phyloP scores from a whole-genome alignment of 2,329 filamentous ascomycete genomes.

The Leptographium procerum region DNA sequence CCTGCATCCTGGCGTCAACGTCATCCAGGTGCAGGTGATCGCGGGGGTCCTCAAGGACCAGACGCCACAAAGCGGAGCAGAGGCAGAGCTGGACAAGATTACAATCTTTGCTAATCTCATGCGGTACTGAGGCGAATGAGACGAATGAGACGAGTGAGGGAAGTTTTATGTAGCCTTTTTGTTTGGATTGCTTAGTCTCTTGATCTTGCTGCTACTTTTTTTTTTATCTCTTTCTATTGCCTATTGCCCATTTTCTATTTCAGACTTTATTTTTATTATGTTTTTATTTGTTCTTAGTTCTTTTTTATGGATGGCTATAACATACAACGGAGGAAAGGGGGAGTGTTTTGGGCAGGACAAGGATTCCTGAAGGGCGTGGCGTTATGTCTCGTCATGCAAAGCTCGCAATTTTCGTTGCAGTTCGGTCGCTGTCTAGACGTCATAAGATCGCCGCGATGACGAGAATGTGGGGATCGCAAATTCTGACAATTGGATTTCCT shows the following conservation, averaged over 20 bases:
- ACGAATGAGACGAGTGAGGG: too few species aligned
- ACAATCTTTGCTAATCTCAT: slow-evolving; percentile 64
- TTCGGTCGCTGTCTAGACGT: background rate
- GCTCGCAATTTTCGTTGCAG: background rate
- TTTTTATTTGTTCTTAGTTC: background rate
- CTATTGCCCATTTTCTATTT: background rate
- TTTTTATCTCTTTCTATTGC: background rate
- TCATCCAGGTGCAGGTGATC: slow-evolving; percentile 67
- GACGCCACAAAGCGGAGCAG: slow-evolving; percentile 44
- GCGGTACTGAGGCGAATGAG: slow-evolving; percentile 29
- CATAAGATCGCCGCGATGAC: background rate
- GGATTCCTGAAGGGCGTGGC: background rate
- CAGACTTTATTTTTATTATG: background rate
- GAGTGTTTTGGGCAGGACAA: background rate
- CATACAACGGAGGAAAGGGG: background rate
- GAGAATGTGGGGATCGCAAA: background rate
- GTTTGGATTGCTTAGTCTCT: background rate
- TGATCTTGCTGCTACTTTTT: background rate
- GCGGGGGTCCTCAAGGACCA: slow-evolving; percentile 54
- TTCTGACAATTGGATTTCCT: background rate
- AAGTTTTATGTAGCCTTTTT: background rate
- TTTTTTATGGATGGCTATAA: background rate
- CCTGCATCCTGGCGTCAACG: slow-evolving; percentile 61
- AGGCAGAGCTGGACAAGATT: slow-evolving; percentile 67
- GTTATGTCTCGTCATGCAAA: background rate